Base-by-base conservation (phyloP, 192 early-diverging fungal species). In the Geosiphon pyriformis region DNA sequence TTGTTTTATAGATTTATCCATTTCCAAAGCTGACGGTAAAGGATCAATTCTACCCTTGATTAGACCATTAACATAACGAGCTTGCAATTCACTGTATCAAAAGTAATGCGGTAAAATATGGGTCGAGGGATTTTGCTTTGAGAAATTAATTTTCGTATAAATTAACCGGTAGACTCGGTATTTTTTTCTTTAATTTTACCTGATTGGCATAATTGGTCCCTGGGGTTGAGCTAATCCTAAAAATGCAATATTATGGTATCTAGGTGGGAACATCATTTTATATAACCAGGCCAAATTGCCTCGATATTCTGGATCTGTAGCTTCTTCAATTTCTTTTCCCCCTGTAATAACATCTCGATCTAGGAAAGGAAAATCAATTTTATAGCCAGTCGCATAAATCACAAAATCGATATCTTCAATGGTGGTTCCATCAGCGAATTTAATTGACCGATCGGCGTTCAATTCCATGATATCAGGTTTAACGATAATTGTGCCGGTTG, bases 351-450 rank as follows among this genome's bases (percentile, higher is more conserved):
- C 68, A 25, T 69, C 63, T 8, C 74, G 59, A 37, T 80, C 74
- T 47, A 89, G 57, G 56, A 80, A 83, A 0, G 78, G 77, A 56
- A 76, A 72, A 11, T 76, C 73, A 64, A 78, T 81, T 2, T 76
- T 51, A 70, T 84, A 88, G 2, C 88, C 88, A 0, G 88, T 89
- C 59, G 83, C 85, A 50, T 78, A 86, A 25, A 87, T 72, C 2
- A 89, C 70, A 20, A 58, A 52, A 70, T 89, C 88, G 15, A 87
- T 73, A 26, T 77, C 46, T 6, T 81, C 77, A 25, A 76, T 23
- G 26, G 67, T 67, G 2, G 78, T 81, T 25, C 79, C 82, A 68
- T 89, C 88, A 0, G 71, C 74, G 73, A 89, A 87, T 63, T 76
- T 59, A 30, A 86, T 74, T 4, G 59, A 64, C 15, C 67, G 69